A percentile compares a stretch with the other conserved stretches of the same genome.
phyloP scores from a whole-genome alignment of 2,329 filamentous ascomycete species.

The Metarhizium brunneum region DNA sequence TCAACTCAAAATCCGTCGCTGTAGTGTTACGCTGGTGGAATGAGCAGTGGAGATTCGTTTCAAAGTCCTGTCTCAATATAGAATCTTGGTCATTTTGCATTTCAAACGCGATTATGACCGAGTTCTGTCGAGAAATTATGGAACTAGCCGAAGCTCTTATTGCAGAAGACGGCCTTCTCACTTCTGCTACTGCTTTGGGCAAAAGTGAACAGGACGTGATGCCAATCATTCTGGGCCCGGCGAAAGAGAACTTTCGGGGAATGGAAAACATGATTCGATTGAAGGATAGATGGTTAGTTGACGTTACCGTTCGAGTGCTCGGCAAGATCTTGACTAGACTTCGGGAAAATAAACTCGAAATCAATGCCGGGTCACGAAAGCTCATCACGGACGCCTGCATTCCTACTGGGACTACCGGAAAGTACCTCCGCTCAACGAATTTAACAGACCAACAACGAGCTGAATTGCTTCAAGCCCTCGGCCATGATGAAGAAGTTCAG shows the following conservation, averaged over 20 bases:
- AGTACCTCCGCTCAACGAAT: conserved; percentile 63
- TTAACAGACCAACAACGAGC: conserved; percentile 75
- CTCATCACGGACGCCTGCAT: conserved; percentile 61
- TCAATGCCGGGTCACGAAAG: conserved; percentile 49
- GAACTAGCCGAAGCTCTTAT: conserved; percentile 83
- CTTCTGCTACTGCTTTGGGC: conserved; percentile 45
- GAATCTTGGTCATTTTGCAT: conserved; percentile 73
- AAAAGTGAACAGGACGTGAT: conserved; percentile 29
- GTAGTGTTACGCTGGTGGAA: conserved; percentile 74
- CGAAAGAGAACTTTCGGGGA: conserved; percentile 45
- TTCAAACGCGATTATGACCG: conserved; percentile 71
- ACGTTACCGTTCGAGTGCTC: conserved; percentile 71
- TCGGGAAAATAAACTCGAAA: conserved; percentile 65
- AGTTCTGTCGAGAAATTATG: conserved; percentile 92
- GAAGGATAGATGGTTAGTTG: conserved; percentile 77
- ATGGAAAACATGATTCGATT: conserved; percentile 86
- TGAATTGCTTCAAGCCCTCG: conserved; percentile 59
- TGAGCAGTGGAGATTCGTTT: conserved; percentile 71
- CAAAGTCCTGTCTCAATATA: conserved; percentile 72
- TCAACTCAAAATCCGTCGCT: conserved; percentile 52
- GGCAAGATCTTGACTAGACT: conserved; percentile 76
- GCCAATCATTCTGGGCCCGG: conserved; percentile 28
- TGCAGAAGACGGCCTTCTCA: conserved; percentile 74
- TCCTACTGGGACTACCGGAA: conserved; percentile 40
- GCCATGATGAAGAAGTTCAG: conserved; percentile 46